These are phyloP conservation scores for Chrysosphaeria jannelii DNA, from an alignment of 2,329 filamentous ascomycete species.

Conservation along the genomic window DNA sequence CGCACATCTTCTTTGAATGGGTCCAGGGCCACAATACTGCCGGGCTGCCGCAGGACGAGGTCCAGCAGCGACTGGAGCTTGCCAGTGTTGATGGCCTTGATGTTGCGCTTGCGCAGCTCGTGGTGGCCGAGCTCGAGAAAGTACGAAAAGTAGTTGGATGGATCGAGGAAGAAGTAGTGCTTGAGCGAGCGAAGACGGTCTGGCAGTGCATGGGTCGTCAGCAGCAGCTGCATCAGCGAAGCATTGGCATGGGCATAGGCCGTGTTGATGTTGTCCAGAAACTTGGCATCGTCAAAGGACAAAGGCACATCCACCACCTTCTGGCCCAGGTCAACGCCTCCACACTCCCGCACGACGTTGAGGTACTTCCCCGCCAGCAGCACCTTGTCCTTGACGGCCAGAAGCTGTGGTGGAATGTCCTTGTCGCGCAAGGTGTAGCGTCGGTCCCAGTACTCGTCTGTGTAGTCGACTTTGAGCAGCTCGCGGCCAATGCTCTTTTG, in stretches of 20 bases:
- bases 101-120: slow-evolving; percentile 77
- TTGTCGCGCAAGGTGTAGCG: slow-evolving; percentile 81
- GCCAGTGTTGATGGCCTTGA: slow-evolving; percentile 63
- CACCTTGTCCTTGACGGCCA: slow-evolving; percentile 77
- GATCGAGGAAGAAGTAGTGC: slow-evolving; percentile 96
- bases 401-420: slow-evolving; percentile 73
- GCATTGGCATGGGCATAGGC: slow-evolving; percentile 92
- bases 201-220: slow-evolving; percentile 78
- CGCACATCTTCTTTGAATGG: slow-evolving; percentile 97
- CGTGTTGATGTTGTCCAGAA: slow-evolving; percentile 82
- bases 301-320: slow-evolving; percentile 65
- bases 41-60: slow-evolving; percentile 80
- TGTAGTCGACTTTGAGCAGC: slow-evolving; percentile 80
- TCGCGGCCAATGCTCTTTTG: slow-evolving; percentile 85
- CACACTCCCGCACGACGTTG: slow-evolving; percentile 90
- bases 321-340: slow-evolving; percentile 79
- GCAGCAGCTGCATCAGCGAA: slow-evolving; percentile 62
- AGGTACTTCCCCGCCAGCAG: slow-evolving; percentile 89
- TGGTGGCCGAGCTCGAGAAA: slow-evolving; percentile 79
- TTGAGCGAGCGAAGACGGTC: slow-evolving; percentile 71
- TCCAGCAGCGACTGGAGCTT: slow-evolving; percentile 93
- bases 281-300: slow-evolving; percentile 73
- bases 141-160: slow-evolving; percentile 93
- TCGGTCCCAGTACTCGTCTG: slow-evolving; percentile 97
- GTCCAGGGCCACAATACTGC: slow-evolving; percentile 75